Evolutionary conservation across 1,139 yeast genomes (phyloP).

Genomic region (Pichia sp.): DNA sequence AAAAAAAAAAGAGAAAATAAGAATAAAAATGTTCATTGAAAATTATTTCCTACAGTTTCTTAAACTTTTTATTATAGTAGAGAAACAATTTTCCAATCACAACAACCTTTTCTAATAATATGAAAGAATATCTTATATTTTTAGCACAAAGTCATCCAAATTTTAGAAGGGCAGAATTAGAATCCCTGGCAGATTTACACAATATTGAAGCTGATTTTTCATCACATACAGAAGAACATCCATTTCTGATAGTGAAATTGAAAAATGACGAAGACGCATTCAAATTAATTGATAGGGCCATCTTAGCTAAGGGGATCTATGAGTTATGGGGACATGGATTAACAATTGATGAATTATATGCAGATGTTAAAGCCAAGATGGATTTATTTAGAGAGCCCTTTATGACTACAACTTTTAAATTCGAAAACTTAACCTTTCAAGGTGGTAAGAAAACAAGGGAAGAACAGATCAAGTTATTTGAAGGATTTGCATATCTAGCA

Average conservation of each 20-base stretch:
- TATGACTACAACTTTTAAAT: conserved; percentile 55
- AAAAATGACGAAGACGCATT: conserved; percentile 61
- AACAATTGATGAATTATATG: conserved; percentile 52
- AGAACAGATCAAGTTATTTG: conserved; percentile 58
- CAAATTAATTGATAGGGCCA: conserved; percentile 56
- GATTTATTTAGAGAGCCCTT: conserved; percentile 29
- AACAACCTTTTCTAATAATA: too few relatives aligned
- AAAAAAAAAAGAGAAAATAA: too few relatives aligned
- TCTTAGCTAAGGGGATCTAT: conserved; percentile 69
- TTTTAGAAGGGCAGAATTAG: conserved; percentile 77
- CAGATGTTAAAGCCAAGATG: conserved; percentile 37
- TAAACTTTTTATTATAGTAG: background rate
- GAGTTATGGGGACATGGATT: conserved; percentile 79
- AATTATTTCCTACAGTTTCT: too few relatives aligned
- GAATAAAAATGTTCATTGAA: too few relatives aligned
- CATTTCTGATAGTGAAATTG: conserved; percentile 65
- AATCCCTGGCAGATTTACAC: conserved; percentile 67
- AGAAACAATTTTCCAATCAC: background rate
- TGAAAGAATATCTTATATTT: conserved; percentile 62
- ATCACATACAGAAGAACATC: conserved; percentile 51
- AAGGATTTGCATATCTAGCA: conserved; percentile 61
- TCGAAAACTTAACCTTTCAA: conserved; percentile 71
- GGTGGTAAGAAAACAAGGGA: conserved; percentile 47
- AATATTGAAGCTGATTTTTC: conserved; percentile 54
- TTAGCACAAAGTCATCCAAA: conserved; percentile 79